Base-by-base conservation (phyloP, 768 basidiomycete species). In the Strobilomyces dryophilus region DNA sequence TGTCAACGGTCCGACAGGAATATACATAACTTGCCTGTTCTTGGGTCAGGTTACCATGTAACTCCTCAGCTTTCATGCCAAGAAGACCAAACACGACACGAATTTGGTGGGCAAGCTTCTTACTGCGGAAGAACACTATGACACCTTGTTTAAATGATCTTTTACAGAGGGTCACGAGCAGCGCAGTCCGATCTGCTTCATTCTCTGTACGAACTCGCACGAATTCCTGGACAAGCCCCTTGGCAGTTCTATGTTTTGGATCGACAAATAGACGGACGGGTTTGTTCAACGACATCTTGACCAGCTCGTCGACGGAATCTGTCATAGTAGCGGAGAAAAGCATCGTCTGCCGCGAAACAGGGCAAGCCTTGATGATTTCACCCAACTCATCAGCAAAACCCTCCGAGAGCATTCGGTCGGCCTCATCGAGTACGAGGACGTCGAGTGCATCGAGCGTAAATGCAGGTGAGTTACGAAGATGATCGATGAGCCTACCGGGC, bases 241-340 rank as follows among this genome's bases (percentile, higher is more conserved):
- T 82, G 14, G 95, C 94, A 0, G 89, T 93, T 29, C 79, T 85
- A 53, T 87, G 82, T 67, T 95, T 94, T 8, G 93, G 92, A 65
- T 98, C 97, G 20, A 99, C 95, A 67, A 98, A 98, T 31, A 98
- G 78, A 41, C 95, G 81, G 9, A 95, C 91, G 6, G 97, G 97
- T 67, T 88, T 93, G 68, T 92, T 88, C 45, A 98, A 73, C 12
- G 91, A 92, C 79, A 98, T 87, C 64, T 84, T 85, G 52, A 98
- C 89, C 45, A 99, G 80, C 64, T 94, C 87, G 61, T 97, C 92
- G 9, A 98, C 89, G 1, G 89, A 88, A 69, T 99, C 97, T 5
- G 95, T 98, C 89, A 98, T 98, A 1, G 97, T 99, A 3, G 97
- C 97, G 1, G 94, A 97, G 72, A 99, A 99, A 35, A 99, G 78